A percentile compares a stretch with the other conserved stretches of the same genome.
Evolutionary conservation across 2,329 filamentous ascomycete species (phyloP).

Genomic region (Aspergillus niger): DNA sequence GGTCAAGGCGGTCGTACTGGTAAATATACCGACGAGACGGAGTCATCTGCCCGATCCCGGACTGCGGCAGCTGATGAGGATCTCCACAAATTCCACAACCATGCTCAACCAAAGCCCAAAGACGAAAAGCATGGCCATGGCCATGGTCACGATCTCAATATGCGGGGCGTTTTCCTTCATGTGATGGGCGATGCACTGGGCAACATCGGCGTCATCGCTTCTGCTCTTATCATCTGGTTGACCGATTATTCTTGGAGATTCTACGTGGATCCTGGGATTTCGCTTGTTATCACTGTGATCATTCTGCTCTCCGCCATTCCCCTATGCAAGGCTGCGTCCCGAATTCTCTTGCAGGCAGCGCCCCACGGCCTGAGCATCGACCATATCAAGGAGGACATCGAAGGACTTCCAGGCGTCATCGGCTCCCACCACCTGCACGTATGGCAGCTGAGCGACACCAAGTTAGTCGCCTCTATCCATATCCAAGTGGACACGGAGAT

Average conservation of each 20-base stretch:
- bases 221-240: constrained; percentile 87
- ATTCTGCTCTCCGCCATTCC: constrained; percentile 58
- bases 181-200: constrained; percentile 55
- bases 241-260: constrained; percentile 77
- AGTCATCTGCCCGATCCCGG: constrained; percentile 13
- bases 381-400: constrained; percentile 90
- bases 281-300: constrained; percentile 85
- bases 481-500: constrained; percentile 90
- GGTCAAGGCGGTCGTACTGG: constrained; percentile 45
- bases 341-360: constrained; percentile 91
- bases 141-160: constrained; percentile 71
- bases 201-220: constrained; percentile 54
- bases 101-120: constrained; percentile 68
- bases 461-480: constrained; percentile 89
- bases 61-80: constrained; percentile 33
- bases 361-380: constrained; percentile 84
- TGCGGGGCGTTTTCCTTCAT: constrained; percentile 73
- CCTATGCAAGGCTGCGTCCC: constrained; percentile 56
- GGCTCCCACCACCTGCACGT: constrained; percentile 96
- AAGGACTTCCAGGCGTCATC: constrained; percentile 78
- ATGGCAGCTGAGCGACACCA: constrained; percentile 95
- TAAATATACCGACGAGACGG: constrained; percentile 37
- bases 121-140: constrained; percentile 57
- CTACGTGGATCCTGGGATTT: constrained; percentile 90
- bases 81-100: constrained; percentile 73